These are phyloP conservation scores for Rhodotorula babjevae DNA, from an alignment of 768 basidiomycete genomes.

Conservation along the genomic window DNA sequence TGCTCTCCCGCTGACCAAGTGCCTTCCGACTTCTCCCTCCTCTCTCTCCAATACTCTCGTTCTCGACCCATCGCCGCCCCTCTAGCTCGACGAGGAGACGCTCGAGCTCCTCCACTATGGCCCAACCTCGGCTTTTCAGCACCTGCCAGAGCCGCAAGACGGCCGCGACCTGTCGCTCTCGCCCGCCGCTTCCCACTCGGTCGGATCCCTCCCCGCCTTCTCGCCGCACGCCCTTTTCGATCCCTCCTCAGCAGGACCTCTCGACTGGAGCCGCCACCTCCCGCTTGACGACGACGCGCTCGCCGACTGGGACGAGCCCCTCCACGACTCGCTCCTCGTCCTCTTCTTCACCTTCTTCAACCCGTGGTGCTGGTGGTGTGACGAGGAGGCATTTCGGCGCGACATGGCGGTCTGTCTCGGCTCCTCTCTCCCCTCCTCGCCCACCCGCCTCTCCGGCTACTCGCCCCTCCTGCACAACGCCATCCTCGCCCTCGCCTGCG, in stretches of 20 bases:
- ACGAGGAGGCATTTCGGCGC: slow-evolving; percentile 9
- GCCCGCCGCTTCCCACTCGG: too few relatives aligned
- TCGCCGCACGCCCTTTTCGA: neutral
- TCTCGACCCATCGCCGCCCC: too few relatives aligned
- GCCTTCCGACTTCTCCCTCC: too few relatives aligned
- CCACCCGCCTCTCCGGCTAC: slow-evolving; percentile 18
- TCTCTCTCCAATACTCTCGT: neutral
- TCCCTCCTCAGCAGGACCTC: neutral
- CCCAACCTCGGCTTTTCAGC: slow-evolving; percentile 45
- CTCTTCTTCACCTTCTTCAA: slow-evolving; percentile 34
- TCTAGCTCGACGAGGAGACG: slow-evolving; percentile 41
- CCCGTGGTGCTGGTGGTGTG: slow-evolving; percentile 20
- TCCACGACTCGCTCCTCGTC: slow-evolving; percentile 28
- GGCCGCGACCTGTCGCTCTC: neutral
- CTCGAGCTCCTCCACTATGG: slow-evolving; percentile 45
- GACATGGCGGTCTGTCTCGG: slow-evolving; percentile 11
- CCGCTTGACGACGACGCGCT: slow-evolving; percentile 7
- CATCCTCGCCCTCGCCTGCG: slow-evolving; percentile 28
- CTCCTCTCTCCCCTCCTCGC: neutral
- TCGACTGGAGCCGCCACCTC: slow-evolving; percentile 25
- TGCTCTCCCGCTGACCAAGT: neutral
- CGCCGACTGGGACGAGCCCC: slow-evolving; percentile 5
- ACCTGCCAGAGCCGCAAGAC: slow-evolving; percentile 22
- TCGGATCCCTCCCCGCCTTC: neutral
- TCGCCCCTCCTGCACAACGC: slow-evolving; percentile 35